Evolutionary conservation across 2,329 filamentous ascomycete species (phyloP).

Genomic region (Sphaerulina vaccinii): DNA sequence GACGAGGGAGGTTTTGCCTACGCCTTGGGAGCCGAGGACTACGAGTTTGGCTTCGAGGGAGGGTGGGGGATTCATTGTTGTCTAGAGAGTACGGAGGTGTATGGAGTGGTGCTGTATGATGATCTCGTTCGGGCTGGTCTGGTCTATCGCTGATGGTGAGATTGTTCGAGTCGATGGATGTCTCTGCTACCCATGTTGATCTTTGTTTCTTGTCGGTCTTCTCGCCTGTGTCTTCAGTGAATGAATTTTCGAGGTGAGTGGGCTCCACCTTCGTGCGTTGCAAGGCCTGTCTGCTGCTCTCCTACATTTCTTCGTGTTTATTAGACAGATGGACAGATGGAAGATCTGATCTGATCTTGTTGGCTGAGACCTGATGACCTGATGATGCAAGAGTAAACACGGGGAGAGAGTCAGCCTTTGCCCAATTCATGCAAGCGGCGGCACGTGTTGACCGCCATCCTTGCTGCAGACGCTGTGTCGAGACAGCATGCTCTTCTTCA

Average conservation of each 20-base stretch:
- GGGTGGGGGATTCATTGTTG: conserved; percentile 15
- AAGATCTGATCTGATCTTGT: too few species aligned
- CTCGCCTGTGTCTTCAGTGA: background rate
- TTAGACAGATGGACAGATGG: too few species aligned
- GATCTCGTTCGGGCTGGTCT: background rate
- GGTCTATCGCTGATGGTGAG: background rate
- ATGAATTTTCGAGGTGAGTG: background rate
- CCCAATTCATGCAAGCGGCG: too few species aligned
- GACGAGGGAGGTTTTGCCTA: conserved; percentile 76
- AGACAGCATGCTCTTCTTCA: too few species aligned
- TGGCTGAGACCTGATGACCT: too few species aligned
- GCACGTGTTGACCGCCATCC: too few species aligned
- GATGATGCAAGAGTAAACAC: too few species aligned
- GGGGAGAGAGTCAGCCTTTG: too few species aligned
- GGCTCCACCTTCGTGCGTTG: background rate
- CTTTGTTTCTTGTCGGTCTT: background rate
- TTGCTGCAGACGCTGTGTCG: too few species aligned
- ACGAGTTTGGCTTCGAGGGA: conserved; percentile 80
- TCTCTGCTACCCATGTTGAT: background rate
- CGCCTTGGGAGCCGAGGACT: conserved; percentile 74
- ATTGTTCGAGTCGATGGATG: too few species aligned
- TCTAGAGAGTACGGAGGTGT: background rate
- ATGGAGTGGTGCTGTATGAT: background rate
- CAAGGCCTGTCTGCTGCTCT: too few species aligned
- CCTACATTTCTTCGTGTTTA: too few species aligned